These are phyloP conservation scores for Spergularia marina DNA, from an alignment of 148 eudicot species.

Conservation along the genomic window DNA sequence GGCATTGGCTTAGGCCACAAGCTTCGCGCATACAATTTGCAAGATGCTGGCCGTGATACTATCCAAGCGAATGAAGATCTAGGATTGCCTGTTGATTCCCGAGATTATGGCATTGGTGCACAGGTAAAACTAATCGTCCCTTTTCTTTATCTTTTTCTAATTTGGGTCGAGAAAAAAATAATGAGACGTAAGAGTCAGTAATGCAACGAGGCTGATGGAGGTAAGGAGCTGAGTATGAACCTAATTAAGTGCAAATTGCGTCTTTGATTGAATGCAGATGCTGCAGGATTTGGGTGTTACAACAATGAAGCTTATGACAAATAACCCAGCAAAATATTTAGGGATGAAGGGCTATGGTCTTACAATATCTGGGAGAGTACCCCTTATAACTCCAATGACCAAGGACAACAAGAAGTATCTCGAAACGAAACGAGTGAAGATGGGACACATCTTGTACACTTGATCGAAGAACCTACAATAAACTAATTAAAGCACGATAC, in stretches of 20 bases:
- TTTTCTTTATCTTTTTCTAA: too few species aligned
- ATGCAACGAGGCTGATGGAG: too few species aligned
- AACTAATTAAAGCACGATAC: too few species aligned
- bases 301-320: constrained; percentile 91
- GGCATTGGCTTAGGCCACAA: constrained; percentile 51
- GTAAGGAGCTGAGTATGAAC: too few species aligned
- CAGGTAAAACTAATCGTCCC: constrained; percentile 28
- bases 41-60: constrained; percentile 51
- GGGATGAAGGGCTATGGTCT: constrained; percentile 90
- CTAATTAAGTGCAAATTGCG: too few species aligned
- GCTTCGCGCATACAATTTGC: constrained; percentile 48
- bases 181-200: too few species aligned
- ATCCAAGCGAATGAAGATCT: constrained; percentile 48
- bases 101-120: constrained; percentile 53
- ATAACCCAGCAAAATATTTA: constrained; percentile 77
- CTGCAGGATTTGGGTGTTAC: constrained; percentile 79
- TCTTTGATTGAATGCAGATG: constrained; percentile 47
- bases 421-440: constrained; percentile 79
- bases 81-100: constrained; percentile 44
- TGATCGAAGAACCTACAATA: too few species aligned
- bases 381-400: constrained; percentile 74
- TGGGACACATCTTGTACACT: constrained; percentile 60
- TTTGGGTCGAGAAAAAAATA: too few species aligned
- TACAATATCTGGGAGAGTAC: constrained; percentile 73
- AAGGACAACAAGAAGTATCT: constrained; percentile 75